Conservation (phyloP, 1,284 basidiomycete species). For the Apiotrichum gamsii region DNA sequence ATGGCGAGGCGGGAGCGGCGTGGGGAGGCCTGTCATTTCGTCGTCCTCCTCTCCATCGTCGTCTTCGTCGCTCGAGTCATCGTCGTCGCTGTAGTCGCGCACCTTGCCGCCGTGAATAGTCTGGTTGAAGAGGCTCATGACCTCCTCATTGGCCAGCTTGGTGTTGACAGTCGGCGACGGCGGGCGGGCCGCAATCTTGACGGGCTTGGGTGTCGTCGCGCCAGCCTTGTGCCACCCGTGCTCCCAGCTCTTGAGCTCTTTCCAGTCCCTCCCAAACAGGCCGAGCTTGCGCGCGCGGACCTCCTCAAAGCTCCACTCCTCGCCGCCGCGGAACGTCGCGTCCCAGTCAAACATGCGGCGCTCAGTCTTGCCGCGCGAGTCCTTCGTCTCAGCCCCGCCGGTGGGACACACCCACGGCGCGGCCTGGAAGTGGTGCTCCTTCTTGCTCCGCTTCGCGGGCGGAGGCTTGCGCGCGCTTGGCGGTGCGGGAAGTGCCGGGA, state of each 20-base stretch:
- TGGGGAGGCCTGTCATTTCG: constrained; percentile 30
- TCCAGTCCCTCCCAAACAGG: constrained; percentile 39
- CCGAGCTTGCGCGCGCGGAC: constrained; percentile 44
- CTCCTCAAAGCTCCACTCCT: constrained; percentile 49
- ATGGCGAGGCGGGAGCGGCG: constrained; percentile 31
- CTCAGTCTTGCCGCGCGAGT: constrained; percentile 42
- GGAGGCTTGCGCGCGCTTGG: constrained; percentile 27
- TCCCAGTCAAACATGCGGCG: constrained; percentile 47
- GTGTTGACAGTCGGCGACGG: constrained; percentile 69
- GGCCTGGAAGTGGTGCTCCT: not conserved
- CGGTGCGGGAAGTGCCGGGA: constrained; percentile 29
- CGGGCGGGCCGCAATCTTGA: constrained; percentile 48
- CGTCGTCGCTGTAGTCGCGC: constrained; percentile 35
- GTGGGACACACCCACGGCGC: constrained; percentile 37
- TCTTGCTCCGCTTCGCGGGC: constrained; percentile 10
- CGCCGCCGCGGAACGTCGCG: constrained; percentile 40
- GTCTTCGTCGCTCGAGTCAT: constrained; percentile 49
- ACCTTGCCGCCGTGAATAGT: constrained; percentile 54
- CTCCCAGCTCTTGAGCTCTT: constrained; percentile 43
- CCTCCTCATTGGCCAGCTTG: constrained; percentile 84
- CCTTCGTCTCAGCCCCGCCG: constrained; percentile 35
- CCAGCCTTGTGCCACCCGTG: constrained; percentile 41
- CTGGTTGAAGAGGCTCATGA: constrained; percentile 86
- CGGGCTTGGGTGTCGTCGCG: constrained; percentile 34
- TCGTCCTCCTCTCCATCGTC: constrained; percentile 30